These are phyloP conservation scores for Rosa persica DNA, from an alignment of 306 rosid species.

Conservation along the genomic window DNA sequence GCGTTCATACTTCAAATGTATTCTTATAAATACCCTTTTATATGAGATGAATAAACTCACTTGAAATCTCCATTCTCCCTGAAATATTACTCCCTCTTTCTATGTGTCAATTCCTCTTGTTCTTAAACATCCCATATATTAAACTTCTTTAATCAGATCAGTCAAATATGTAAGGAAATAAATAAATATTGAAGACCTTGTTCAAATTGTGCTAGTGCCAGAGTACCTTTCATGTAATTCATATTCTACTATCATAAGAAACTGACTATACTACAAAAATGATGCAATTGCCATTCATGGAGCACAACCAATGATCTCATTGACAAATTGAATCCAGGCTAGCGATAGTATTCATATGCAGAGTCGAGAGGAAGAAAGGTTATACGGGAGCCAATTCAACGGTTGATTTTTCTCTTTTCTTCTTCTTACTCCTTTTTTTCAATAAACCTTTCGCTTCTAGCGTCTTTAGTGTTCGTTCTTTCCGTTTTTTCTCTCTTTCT, in stretches of 20 bases:
- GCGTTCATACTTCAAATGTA: too few species aligned
- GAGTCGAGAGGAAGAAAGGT: background rate
- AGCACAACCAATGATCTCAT: background rate
- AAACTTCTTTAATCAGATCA: background rate
- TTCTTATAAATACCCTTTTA: too few species aligned
- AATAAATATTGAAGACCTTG: background rate
- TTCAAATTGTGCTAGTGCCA: background rate
- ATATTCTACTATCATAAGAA: background rate
- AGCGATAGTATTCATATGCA: background rate
- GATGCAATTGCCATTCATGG: background rate
- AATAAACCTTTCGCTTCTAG: slow-evolving; percentile 67
- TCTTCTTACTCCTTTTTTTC: slow-evolving; percentile 50
- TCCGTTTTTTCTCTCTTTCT: slow-evolving; percentile 68
- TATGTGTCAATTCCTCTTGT: too few species aligned
- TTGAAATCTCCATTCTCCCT: too few species aligned
- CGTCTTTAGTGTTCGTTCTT: slow-evolving; percentile 60
- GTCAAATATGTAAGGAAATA: background rate
- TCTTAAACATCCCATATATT: background rate
- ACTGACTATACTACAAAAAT: slow-evolving; percentile 5
- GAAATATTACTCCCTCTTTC: too few species aligned
- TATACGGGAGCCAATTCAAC: background rate
- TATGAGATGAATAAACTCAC: too few species aligned
- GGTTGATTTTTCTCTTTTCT: slow-evolving; percentile 39
- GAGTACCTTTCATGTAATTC: background rate
- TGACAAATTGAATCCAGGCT: background rate